Evolutionary conservation across 2,329 filamentous ascomycete species (phyloP).

Genomic region (Penicillium sumatraense): DNA sequence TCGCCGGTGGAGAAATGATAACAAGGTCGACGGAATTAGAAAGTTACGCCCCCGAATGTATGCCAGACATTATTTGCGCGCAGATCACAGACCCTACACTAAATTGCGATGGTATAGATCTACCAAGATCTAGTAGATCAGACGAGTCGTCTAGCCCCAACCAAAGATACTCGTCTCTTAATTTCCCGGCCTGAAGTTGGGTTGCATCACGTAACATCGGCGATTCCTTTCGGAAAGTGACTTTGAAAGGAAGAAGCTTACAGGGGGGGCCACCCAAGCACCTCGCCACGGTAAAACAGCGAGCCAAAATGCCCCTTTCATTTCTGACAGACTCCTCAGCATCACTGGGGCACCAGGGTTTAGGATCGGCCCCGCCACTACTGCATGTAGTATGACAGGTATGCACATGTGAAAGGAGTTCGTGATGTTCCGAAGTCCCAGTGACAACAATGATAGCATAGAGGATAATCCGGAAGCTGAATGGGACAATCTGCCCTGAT

Average conservation of each 20-base stretch:
- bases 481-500: slow-evolving; percentile 11
- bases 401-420: slow-evolving; percentile 26
- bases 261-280: background rate
- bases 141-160: slow-evolving; percentile 5
- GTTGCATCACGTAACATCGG: slow-evolving; percentile 31
- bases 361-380: slow-evolving; percentile 5
- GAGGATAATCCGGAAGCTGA: background rate
- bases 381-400: slow-evolving; percentile 20
- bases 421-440: slow-evolving; percentile 17
- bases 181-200: slow-evolving; percentile 26
- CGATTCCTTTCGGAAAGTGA: slow-evolving; percentile 24
- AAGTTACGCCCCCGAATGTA: slow-evolving; percentile 17
- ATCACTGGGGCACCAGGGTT: slow-evolving; percentile 19
- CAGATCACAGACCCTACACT: slow-evolving; percentile 19
- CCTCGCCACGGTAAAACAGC: slow-evolving; percentile 1
- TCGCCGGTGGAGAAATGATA: background rate
- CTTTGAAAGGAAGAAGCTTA: slow-evolving; percentile 18
- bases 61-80: slow-evolving; percentile 3
- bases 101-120: slow-evolving; percentile 22
- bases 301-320: slow-evolving; percentile 2
- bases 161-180: slow-evolving; percentile 7
- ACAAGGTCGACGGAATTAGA: slow-evolving; percentile 3
- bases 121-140: slow-evolving; percentile 18
- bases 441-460: slow-evolving; percentile 13
- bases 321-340: slow-evolving; percentile 3